Evolutionary conservation across 495 filamentous ascomycete genomes (phyloP).

Genomic region (Poronia punctata): DNA sequence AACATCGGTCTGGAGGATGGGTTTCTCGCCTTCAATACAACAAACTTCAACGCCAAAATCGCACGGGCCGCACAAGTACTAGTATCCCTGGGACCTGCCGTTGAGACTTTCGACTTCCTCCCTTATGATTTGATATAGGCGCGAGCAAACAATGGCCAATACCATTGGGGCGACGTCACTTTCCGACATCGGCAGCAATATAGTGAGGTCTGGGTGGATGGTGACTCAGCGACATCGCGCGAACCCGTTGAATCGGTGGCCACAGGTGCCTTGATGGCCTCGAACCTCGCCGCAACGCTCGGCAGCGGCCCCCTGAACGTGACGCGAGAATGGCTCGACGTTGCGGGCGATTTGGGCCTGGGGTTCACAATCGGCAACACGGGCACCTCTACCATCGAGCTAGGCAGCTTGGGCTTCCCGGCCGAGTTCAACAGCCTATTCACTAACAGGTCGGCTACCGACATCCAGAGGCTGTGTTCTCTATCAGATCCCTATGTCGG

Average conservation of each 20-base stretch:
- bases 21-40: constrained; percentile 27
- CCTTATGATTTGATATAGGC: constrained; percentile 36
- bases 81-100: constrained; percentile 33
- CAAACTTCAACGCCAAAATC: constrained; percentile 33
- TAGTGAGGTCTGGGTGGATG: constrained; percentile 26
- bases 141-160: constrained; percentile 38
- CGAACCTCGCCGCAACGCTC: constrained; percentile 30
- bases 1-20: constrained; percentile 28
- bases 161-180: constrained; percentile 48
- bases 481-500: constrained; percentile 47
- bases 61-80: constrained; percentile 32
- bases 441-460: constrained; percentile 35
- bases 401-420: constrained; percentile 47
- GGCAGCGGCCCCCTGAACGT: constrained; percentile 29
- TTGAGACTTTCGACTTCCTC: constrained; percentile 40
- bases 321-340: constrained; percentile 36
- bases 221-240: constrained; percentile 32
- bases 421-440: constrained; percentile 53
- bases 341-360: constrained; percentile 38
- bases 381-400: constrained; percentile 29
- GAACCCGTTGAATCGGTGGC: constrained; percentile 18
- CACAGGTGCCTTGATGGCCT: constrained; percentile 20
- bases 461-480: constrained; percentile 35
- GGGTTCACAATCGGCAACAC: constrained; percentile 42
- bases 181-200: constrained; percentile 36